Evolutionary conservation across 495 filamentous ascomycete genomes (phyloP), one percentile per base, ranked within the genome.

Genomic region (Aspergillus homomorphus): DNA sequence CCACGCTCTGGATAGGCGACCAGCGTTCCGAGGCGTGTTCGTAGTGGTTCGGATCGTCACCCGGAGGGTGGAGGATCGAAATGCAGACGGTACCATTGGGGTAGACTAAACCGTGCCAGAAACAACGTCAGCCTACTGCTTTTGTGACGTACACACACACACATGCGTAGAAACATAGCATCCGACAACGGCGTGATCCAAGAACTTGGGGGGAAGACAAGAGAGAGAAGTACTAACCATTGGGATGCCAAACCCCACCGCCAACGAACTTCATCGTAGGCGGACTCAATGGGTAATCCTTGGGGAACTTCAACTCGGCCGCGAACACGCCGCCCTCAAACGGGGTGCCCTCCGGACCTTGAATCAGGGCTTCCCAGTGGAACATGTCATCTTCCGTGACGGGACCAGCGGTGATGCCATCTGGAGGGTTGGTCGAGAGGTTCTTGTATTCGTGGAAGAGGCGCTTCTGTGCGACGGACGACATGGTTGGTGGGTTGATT

Each of bases 11-110:
- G 45, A 99, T 96, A 44, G 94, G 94, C 44, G 85, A 89, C 94
- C 94, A 99, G 50, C 94, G 83, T 79, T 99, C 94, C 19, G 85
- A 89, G 21, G 95, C 95, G 64, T 93, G 89, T 75, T 99, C 94
- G 79, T 99, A 99, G 73, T 98, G 95, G 73, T 96, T 96, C 60
- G 94, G 92, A 74, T 99, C 94, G 70, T 99, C 95, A 62, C 92
- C 92, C n/a, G 94, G 94, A 4, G 95, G 88, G 76, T 99, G 94
- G 10, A 99, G 85, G 78, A 99, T 99, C 15, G 89, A 94, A 60
- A 99, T 99, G 75, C 94, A 99, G 58, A 99, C 94, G 19, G 87
- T 78, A 58, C 94, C 94, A 68, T 86, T 90, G 33, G 89, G 82
- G 68, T 98, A 98, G 28, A 98, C 94, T 98, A 66, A 52, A 49